Evolutionary conservation across 2,329 filamentous ascomycete species (phyloP), one percentile per base, ranked within the genome.

Genomic region (Ceratocystis papillata): DNA sequence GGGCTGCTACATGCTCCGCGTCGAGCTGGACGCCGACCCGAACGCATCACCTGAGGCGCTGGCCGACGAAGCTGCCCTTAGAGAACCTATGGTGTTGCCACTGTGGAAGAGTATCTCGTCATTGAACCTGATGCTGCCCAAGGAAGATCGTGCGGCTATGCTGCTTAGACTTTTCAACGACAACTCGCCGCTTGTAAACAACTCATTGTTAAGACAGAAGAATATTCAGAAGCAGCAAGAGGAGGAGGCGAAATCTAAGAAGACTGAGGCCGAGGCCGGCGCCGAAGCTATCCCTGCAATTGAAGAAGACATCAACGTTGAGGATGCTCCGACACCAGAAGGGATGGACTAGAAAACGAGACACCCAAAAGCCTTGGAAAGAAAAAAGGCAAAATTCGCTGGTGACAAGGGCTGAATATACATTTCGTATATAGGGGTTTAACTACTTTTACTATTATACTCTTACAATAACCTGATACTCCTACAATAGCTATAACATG

Each of bases 81-180:
- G 77, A 28, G 93, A 97, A 78, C 80, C 84, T 30, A 90, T 96
- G 84, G 89, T 93, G 1, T 81, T 99, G 20, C 94, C 94, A 2
- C 79, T 99, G 33, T 99, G 94, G 94, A 88, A 95, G 77, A 95
- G 91, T 74, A 83, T 96, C 68, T 87, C 92, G 71, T 93, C 88
- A 22, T 81, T 97, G 67, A 99, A 99, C 75, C 83, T 99, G 65
- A 99, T 99, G 94, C 80, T 99, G 73, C 93, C 94, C 62, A 99
- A 99, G 79, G 94, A 99, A 75, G 94, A 99, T 70, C 85, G 94
- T 17, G 87, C 86, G 28, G 94, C 94, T 0, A 95, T 97, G 90
- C 78, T 97, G 71, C 80, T 97, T 69, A 83, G 94, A 25, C 80
- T 99, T 68, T 99, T 87, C 78, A 95, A 96, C 73, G 93, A 97